Conservation (phyloP, 352 stramenopile genomes). For the Pythium utonaiense region DNA sequence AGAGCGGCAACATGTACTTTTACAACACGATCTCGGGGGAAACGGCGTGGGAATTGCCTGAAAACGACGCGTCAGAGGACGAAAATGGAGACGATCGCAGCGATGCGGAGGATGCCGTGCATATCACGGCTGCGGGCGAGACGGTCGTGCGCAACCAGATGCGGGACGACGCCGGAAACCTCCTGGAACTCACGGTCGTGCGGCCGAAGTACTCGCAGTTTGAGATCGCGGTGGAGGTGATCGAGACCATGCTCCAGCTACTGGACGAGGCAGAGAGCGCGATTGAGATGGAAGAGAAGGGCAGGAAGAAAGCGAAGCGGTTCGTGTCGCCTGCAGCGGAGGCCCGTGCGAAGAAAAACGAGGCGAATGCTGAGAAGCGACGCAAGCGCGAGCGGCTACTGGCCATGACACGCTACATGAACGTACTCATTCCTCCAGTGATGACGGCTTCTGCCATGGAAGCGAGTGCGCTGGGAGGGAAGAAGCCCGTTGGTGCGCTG, state of each 20-base stretch:
- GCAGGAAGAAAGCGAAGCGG: constrained; percentile 25
- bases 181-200: constrained; percentile 18
- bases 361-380: constrained; percentile 35
- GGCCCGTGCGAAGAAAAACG: constrained; percentile 42
- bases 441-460: constrained; percentile 8
- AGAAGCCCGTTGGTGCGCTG: constrained; percentile 35
- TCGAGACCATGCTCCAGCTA: constrained; percentile 39
- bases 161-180: constrained; percentile 16
- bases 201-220: constrained; percentile 25
- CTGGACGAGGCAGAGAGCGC: constrained; percentile 33
- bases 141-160: constrained; percentile 17
- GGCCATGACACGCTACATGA: constrained; percentile 35
- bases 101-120: neutral
- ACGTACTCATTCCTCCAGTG: constrained; percentile 31
- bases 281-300: neutral
- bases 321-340: constrained; percentile 55
- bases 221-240: constrained; percentile 43
- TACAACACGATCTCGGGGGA: constrained; percentile 65
- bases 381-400: constrained; percentile 37
- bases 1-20: constrained; percentile 75
- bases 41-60: constrained; percentile 64
- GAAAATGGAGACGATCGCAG: neutral
- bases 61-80: constrained; percentile 29
- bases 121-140: constrained; percentile 6
- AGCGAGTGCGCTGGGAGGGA: neutral